Percentiles rank a stretch among this genome's conserved stretches.
These are phyloP conservation scores for Monosporascus ibericus DNA, from an alignment of 2,329 filamentous ascomycete species.

Conservation along the genomic window DNA sequence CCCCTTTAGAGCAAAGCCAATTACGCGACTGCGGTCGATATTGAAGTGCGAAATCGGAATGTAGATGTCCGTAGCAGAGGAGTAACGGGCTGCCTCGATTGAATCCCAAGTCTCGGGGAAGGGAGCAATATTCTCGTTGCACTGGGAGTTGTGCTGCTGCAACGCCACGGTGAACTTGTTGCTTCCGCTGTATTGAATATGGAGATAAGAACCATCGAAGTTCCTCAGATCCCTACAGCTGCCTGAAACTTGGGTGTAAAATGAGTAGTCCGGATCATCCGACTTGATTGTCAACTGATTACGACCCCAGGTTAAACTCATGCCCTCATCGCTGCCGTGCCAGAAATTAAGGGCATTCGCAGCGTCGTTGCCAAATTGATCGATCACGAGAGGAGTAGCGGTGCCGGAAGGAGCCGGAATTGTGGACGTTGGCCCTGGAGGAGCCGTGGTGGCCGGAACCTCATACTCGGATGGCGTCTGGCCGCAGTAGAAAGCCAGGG, in stretches of 20 bases:
- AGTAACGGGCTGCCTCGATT: conserved; percentile 57
- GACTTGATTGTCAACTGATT: conserved; percentile 51
- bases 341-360: conserved; percentile 57
- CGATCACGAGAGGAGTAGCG: conserved; percentile 49
- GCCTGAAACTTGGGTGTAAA: conserved; percentile 51
- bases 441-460: conserved; percentile 33
- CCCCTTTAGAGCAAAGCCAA: conserved; percentile 58
- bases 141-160: conserved; percentile 60
- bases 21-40: conserved; percentile 47
- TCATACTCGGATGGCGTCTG: conserved; percentile 41
- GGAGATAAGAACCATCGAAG: conserved; percentile 54
- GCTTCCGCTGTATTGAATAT: conserved; percentile 57
- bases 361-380: conserved; percentile 48
- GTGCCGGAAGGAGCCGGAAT: conserved; percentile 43
- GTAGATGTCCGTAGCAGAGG: conserved; percentile 50
- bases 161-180: conserved; percentile 58
- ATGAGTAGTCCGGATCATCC: conserved; percentile 54
- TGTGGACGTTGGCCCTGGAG: conserved; percentile 38
- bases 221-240: conserved; percentile 50
- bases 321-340: conserved; percentile 59
- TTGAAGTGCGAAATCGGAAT: conserved; percentile 62
- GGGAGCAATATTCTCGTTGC: conserved; percentile 48
- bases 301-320: conserved; percentile 44
- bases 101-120: conserved; percentile 65
- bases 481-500: conserved; percentile 54